Percentiles rank a stretch among this genome's conserved stretches.
These are phyloP conservation scores for Mycena epipterygia DNA, from an alignment of 768 basidiomycete species.

Conservation along the genomic window DNA sequence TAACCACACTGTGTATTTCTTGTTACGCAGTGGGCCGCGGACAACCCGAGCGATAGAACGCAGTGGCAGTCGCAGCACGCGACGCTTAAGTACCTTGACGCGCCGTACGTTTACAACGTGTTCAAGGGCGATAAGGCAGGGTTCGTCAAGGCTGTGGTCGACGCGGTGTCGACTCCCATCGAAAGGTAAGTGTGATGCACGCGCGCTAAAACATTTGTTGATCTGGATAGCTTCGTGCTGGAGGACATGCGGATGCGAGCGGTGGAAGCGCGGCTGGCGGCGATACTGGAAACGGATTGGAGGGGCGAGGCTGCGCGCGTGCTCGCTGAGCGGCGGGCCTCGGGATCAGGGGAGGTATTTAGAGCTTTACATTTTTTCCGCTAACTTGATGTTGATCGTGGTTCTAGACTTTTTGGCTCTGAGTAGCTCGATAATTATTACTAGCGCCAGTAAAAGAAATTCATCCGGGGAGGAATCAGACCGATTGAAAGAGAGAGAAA, in stretches of 20 bases:
- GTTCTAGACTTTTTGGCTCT: no score
- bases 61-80: conserved; percentile 51
- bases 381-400: no score
- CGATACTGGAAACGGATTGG: conserved; percentile 51
- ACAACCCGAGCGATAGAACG: conserved; percentile 42
- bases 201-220: background rate
- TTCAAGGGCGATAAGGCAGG: conserved; percentile 44
- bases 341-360: background rate
- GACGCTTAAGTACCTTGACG: conserved; percentile 43
- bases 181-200: conserved; percentile 38
- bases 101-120: conserved; percentile 54
- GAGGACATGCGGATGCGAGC: conserved; percentile 45
- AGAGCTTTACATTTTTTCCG: no score
- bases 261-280: conserved; percentile 41
- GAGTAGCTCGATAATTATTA: no score
- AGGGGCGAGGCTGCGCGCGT: conserved; percentile 38
- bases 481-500: no score
- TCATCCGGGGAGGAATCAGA: no score
- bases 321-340: background rate
- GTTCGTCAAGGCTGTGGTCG: conserved; percentile 44
- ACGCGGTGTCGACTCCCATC: conserved; percentile 45
- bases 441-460: no score
- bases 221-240: conserved; percentile 43
- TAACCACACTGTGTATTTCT: no score
- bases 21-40: conserved; percentile 44